Evolutionary conservation across 1,284 basidiomycete genomes (phyloP).

Genomic region (Ustanciosporium gigantosporum): DNA sequence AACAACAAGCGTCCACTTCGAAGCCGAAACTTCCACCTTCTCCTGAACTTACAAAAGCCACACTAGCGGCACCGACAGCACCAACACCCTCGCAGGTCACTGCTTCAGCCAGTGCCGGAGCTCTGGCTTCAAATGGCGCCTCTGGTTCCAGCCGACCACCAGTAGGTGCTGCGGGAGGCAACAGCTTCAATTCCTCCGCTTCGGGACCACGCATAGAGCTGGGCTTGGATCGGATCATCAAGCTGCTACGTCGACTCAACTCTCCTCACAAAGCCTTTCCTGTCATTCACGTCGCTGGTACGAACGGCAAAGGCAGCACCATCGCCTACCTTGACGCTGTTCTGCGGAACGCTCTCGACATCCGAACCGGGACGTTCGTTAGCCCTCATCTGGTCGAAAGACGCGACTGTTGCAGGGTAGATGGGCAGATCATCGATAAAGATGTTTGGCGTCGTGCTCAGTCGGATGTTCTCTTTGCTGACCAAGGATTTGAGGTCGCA

Average conservation of each 20-base stretch:
- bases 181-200: neutral
- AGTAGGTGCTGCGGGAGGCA: neutral
- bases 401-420: constrained; percentile 76
- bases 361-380: constrained; percentile 83
- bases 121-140: neutral
- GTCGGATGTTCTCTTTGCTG: constrained; percentile 66
- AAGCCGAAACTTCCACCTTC: neutral
- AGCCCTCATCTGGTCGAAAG: constrained; percentile 84
- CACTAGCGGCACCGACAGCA: neutral
- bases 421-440: constrained; percentile 67
- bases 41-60: neutral
- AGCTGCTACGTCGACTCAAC: constrained; percentile 67
- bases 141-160: neutral
- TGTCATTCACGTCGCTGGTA: constrained; percentile 89
- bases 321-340: constrained; percentile 81
- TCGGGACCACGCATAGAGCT: constrained; percentile 69
- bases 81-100: neutral
- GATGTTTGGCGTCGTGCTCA: constrained; percentile 67
- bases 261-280: constrained; percentile 72
- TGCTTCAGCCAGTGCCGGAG: neutral
- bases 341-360: constrained; percentile 65
- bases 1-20: neutral
- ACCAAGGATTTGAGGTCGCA: constrained; percentile 71
- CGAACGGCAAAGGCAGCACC: constrained; percentile 96
- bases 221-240: constrained; percentile 72